phyloP scores from a whole-genome alignment of 1,284 basidiomycete species.

The Sanghuangporus baumii region DNA sequence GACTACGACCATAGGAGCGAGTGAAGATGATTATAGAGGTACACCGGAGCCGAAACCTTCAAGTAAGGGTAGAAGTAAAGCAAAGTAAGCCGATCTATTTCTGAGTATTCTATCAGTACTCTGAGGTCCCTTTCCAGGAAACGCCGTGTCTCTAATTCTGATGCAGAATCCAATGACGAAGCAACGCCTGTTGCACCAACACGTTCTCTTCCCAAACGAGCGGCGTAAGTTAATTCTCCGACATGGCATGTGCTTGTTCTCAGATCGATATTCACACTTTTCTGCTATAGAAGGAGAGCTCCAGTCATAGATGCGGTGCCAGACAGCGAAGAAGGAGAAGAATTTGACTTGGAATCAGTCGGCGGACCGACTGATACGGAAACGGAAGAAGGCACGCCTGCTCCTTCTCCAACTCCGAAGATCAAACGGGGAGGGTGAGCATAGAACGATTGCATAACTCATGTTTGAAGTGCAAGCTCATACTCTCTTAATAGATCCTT shows the following conservation, averaged over 20 bases:
- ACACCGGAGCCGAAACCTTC: conserved; percentile 22
- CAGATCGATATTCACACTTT: not conserved
- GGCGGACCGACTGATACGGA: conserved; percentile 20
- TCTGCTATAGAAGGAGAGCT: conserved; percentile 10
- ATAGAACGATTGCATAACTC: not conserved
- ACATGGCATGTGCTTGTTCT: not conserved
- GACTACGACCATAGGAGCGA: conserved; percentile 25
- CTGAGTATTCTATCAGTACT: conserved; percentile 5
- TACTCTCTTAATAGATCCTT: not conserved
- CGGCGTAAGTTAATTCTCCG: conserved; percentile 17
- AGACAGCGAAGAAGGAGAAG: conserved; percentile 33
- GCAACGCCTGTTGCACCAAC: conserved; percentile 14
- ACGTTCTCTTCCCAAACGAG: conserved; percentile 18
- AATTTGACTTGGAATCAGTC: conserved; percentile 19
- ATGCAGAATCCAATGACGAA: conserved; percentile 8
- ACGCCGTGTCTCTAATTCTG: conserved; percentile 24
- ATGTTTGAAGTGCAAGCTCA: not conserved
- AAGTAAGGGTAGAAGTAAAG: conserved; percentile 25
- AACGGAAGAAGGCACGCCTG: conserved; percentile 27
- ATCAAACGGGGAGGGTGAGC: conserved; percentile 6
- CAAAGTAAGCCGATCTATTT: conserved; percentile 25
- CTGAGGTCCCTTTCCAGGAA: conserved; percentile 22
- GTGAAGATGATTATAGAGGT: conserved; percentile 26
- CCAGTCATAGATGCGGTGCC: not conserved
- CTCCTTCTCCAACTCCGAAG: conserved; percentile 20